Conservation (phyloP, 1,284 basidiomycete genomes). For the Pascua sp. region DNA sequence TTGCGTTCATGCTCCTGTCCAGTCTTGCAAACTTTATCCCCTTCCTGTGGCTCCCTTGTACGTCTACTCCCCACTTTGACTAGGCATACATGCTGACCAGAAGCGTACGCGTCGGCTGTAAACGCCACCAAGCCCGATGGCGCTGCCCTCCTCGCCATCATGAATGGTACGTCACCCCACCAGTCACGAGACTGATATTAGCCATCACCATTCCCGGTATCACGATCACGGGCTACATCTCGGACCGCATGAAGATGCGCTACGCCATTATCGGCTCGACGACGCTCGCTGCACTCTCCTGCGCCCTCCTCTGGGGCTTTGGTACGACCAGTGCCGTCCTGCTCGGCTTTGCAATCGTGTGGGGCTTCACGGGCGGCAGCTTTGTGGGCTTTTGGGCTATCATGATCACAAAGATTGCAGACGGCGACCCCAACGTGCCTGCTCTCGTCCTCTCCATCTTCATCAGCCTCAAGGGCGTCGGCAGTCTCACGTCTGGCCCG, state of each 20-base stretch:
- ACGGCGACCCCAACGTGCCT: conserved; percentile 40
- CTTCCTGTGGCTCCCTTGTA: conserved; percentile 31
- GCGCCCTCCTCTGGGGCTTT: conserved; percentile 48
- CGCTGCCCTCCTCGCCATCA: conserved; percentile 40
- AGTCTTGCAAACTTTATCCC: conserved; percentile 48
- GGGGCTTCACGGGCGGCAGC: conserved; percentile 30
- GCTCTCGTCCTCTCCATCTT: conserved; percentile 40
- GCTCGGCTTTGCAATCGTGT: conserved; percentile 30
- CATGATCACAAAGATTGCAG: conserved; percentile 32
- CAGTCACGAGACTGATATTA: neutral
- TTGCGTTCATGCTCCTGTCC: conserved; percentile 32
- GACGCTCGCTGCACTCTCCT: conserved; percentile 34
- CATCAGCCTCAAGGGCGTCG: conserved; percentile 40
- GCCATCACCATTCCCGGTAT: neutral
- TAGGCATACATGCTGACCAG: too few species aligned
- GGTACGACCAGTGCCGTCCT: conserved; percentile 30
- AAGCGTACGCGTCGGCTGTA: conserved; percentile 35
- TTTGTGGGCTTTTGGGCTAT: conserved; percentile 37
- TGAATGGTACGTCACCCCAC: conserved; percentile 39
- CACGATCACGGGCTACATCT: conserved; percentile 34
- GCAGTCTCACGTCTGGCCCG: conserved; percentile 32
- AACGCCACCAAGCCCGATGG: conserved; percentile 36
- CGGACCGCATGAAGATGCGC: conserved; percentile 36
- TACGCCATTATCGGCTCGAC: conserved; percentile 35
- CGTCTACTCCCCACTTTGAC: too few species aligned